Percentiles rank a stretch among this genome's conserved stretches.
Evolutionary conservation across 768 basidiomycete species (phyloP).

Genomic region (Russula sp.): DNA sequence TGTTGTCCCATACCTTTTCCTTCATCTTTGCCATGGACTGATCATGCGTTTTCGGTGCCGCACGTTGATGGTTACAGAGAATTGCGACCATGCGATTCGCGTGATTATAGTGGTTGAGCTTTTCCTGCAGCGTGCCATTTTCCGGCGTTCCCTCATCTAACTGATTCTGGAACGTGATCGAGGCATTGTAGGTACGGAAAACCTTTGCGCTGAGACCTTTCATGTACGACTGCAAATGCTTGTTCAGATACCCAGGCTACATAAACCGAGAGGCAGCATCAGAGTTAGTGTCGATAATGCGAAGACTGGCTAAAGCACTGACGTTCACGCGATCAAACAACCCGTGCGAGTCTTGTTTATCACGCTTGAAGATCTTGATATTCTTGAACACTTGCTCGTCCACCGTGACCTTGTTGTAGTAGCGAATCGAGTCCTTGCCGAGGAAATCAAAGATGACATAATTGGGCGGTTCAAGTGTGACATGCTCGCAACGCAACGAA

Average conservation of each 20-base stretch:
- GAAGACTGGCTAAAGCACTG: constrained; percentile 36
- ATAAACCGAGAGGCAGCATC: neutral
- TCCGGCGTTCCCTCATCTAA: constrained; percentile 71
- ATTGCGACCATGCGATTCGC: constrained; percentile 97
- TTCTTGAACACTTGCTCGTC: constrained; percentile 97
- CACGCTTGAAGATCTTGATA: constrained; percentile 93
- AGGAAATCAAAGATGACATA: constrained; percentile 94
- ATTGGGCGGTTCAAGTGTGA: constrained; percentile 86
- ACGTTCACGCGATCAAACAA: constrained; percentile 95
- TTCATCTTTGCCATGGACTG: constrained; percentile 93
- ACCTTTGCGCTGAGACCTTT: constrained; percentile 98
- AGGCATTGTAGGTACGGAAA: constrained; percentile 99
- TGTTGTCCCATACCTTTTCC: constrained; percentile 65
- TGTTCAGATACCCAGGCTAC: constrained; percentile 83
- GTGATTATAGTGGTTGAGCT: constrained; percentile 94
- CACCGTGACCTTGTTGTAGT: constrained; percentile 88
- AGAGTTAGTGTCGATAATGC: neutral
- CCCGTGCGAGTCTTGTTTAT: constrained; percentile 82
- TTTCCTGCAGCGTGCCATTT: constrained; percentile 84
- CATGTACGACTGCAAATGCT: constrained; percentile 92
- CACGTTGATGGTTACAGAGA: constrained; percentile 98
- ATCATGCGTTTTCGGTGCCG: constrained; percentile 87
- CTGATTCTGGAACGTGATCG: constrained; percentile 90
- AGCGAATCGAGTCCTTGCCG: constrained; percentile 98
- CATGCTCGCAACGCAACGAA: constrained; percentile 94